Evolutionary conservation across 192 early-diverging fungal genomes (phyloP).

Genomic region (Ramicandelaber brevisporus): DNA sequence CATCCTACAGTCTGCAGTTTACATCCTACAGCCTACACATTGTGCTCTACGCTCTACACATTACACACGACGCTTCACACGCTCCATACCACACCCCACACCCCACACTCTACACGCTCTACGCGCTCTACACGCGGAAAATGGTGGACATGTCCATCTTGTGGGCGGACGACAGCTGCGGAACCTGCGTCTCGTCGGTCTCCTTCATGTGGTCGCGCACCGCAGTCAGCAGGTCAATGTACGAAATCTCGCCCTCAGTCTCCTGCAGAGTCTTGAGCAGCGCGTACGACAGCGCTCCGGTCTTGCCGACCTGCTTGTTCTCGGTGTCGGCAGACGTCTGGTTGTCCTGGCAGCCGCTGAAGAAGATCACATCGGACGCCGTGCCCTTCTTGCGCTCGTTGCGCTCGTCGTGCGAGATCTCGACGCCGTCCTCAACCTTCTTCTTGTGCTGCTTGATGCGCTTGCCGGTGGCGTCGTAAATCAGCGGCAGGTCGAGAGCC

Average conservation of each 20-base stretch:
- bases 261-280: conserved; percentile 12
- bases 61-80: too few species aligned
- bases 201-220: too few species aligned
- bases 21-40: too few species aligned
- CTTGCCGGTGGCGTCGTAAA: conserved; percentile 12
- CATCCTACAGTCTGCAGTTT: too few species aligned
- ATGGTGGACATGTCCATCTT: conserved; percentile 5
- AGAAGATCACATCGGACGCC: conserved; percentile 25
- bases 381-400: conserved; percentile 3
- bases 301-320: conserved; percentile 15
- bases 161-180: conserved; percentile 5
- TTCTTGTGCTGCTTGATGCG: conserved; percentile 1
- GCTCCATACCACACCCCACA: too few species aligned
- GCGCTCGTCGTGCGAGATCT: neutral
- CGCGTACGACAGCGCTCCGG: conserved; percentile 33
- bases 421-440: conserved; percentile 1
- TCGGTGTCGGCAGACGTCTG: conserved; percentile 35
- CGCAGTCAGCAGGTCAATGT: conserved; percentile 12
- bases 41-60: too few species aligned
- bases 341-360: conserved; percentile 31
- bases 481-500: conserved; percentile 19
- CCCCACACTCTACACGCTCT: too few species aligned
- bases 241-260: conserved; percentile 7
- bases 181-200: conserved; percentile 4
- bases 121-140: too few species aligned